Percentiles rank a stretch among this genome's conserved stretches.
These are phyloP conservation scores for Elongisporangium undulatum DNA, from an alignment of 352 stramenopile species.

Conservation along the genomic window DNA sequence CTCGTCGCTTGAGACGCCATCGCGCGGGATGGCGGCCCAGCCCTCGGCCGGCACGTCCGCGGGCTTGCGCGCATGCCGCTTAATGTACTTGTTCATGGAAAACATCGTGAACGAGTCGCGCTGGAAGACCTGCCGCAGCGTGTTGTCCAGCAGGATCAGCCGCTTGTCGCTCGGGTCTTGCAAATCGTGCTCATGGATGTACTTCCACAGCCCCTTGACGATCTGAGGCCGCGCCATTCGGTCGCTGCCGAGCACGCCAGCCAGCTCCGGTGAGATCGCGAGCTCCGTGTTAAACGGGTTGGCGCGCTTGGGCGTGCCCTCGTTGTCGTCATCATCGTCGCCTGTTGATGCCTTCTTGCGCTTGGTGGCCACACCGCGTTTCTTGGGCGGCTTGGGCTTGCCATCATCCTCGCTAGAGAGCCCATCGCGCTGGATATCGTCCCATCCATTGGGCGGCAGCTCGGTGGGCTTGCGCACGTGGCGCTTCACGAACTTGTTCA, in stretches of 20 bases:
- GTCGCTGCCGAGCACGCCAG: slow-evolving; percentile 71
- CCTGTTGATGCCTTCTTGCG: slow-evolving; percentile 36
- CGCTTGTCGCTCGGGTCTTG: slow-evolving; percentile 94
- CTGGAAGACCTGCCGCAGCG: slow-evolving; percentile 78
- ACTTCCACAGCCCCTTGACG: slow-evolving; percentile 94
- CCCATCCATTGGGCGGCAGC: slow-evolving; percentile 58
- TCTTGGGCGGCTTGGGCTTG: slow-evolving; percentile 52
- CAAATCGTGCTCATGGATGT: slow-evolving; percentile 93
- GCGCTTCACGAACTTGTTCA: slow-evolving; percentile 88
- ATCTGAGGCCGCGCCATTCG: slow-evolving; percentile 89
- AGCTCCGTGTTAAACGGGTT: slow-evolving; percentile 80
- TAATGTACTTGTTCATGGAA: slow-evolving; percentile 89
- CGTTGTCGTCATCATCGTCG: slow-evolving; percentile 34
- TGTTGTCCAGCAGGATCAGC: slow-evolving; percentile 90
- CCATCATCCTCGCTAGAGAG: slow-evolving; percentile 80
- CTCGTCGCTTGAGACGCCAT: slow-evolving; percentile 78
- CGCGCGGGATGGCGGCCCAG: slow-evolving; percentile 65
- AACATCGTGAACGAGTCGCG: slow-evolving; percentile 87
- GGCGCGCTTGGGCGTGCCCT: slow-evolving; percentile 48
- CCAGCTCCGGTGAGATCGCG: slow-evolving; percentile 71
- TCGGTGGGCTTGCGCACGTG: slow-evolving; percentile 76
- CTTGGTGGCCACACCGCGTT: slow-evolving; percentile 51
- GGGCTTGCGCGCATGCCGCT: slow-evolving; percentile 75
- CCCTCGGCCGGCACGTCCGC: slow-evolving; percentile 57
- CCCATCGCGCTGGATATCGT: slow-evolving; percentile 69